Percentiles rank a stretch among this genome's conserved stretches.
phyloP scores from a whole-genome alignment of 2,329 filamentous ascomycete genomes.

The Fusarium sp. region DNA sequence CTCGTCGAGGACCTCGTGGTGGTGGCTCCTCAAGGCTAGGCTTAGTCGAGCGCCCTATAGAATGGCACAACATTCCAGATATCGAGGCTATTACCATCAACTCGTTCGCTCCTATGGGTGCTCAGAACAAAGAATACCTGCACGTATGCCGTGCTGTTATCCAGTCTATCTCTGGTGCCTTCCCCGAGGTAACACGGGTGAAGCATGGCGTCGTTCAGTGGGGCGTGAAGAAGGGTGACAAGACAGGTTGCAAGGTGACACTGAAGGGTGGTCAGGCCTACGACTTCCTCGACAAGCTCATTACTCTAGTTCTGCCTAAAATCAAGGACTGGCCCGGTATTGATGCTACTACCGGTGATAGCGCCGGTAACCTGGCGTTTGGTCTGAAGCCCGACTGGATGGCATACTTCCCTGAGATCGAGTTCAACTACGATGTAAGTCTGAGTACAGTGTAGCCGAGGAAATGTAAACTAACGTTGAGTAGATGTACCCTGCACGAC shows the following conservation, averaged over 20 bases:
- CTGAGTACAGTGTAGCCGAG: neutral
- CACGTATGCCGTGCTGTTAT: constrained; percentile 87
- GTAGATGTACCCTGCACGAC: constrained; percentile 72
- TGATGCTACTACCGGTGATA: constrained; percentile 78
- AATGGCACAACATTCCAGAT: constrained; percentile 87
- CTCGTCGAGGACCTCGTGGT: constrained; percentile 86
- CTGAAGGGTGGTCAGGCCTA: constrained; percentile 85
- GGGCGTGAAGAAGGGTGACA: constrained; percentile 77
- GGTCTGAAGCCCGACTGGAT: constrained; percentile 83
- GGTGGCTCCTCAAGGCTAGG: constrained; percentile 73
- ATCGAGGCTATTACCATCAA: constrained; percentile 86
- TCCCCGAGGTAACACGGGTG: constrained; percentile 77
- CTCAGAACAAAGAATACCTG: constrained; percentile 78
- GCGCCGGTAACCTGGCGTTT: constrained; percentile 86
- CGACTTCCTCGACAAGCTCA: constrained; percentile 89
- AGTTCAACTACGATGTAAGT: constrained; percentile 93
- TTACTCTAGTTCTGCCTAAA: constrained; percentile 90
- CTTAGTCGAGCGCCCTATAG: constrained; percentile 79
- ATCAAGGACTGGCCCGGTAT: constrained; percentile 95
- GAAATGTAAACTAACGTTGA: constrained; percentile 23
- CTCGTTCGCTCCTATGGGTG: constrained; percentile 77
- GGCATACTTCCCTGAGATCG: constrained; percentile 90
- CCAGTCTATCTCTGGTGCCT: constrained; percentile 86
- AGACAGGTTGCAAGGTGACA: constrained; percentile 81
- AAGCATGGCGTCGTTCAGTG: constrained; percentile 81